These are phyloP conservation scores for Pyrenophora tritici-repentis DNA, from an alignment of 2,329 filamentous ascomycete species.

Conservation along the genomic window DNA sequence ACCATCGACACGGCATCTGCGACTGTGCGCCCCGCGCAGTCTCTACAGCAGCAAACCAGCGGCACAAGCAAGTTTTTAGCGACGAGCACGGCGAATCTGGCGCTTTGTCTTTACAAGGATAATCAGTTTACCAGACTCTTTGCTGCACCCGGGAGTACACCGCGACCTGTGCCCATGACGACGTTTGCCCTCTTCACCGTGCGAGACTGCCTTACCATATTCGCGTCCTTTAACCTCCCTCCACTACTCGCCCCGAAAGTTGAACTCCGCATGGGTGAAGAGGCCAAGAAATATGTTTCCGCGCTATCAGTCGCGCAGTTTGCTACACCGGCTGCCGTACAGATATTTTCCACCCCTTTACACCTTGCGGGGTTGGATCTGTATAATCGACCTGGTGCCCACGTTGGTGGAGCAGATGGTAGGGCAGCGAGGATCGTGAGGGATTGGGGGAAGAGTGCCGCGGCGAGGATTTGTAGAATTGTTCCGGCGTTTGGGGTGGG, in stretches of 20 bases:
- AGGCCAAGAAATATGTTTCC: conserved; percentile 59
- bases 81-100: conserved; percentile 81
- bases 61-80: conserved; percentile 81
- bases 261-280: conserved; percentile 46
- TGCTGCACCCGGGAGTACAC: conserved; percentile 58
- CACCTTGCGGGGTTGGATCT: conserved; percentile 85
- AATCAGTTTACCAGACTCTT: conserved; percentile 83
- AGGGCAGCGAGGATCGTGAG: conserved; percentile 69
- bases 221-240: conserved; percentile 89
- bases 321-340: conserved; percentile 75
- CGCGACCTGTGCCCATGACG: conserved; percentile 64
- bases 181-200: conserved; percentile 80
- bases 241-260: conserved; percentile 74
- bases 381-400: conserved; percentile 70
- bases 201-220: conserved; percentile 87
- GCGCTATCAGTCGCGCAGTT: conserved; percentile 70
- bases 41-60: conserved; percentile 72
- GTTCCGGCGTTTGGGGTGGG: conserved; percentile 88
- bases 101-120: conserved; percentile 88
- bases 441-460: conserved; percentile 76
- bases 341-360: conserved; percentile 79
- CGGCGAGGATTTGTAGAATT: conserved; percentile 81
- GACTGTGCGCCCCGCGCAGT: conserved; percentile 61
- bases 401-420: conserved; percentile 59
- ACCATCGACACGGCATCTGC: conserved; percentile 78